Evolutionary conservation across 257 asterid species (phyloP), one percentile per base, ranked within the genome.

Genomic region (Solanum pinnatisectum): DNA sequence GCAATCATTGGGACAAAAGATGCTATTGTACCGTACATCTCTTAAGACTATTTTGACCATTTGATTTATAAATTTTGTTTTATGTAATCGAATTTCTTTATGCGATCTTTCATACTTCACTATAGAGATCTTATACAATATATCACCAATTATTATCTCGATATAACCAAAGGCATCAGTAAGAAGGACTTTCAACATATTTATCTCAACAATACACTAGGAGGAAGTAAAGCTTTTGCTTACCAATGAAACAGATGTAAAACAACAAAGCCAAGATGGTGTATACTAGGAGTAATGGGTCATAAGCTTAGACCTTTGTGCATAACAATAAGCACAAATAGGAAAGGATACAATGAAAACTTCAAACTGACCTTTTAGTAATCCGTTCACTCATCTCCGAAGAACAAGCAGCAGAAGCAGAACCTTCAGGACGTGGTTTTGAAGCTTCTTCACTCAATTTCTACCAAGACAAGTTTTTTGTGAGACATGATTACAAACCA

Each of bases 361-460:
- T 44, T 78, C 37, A 78, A 78, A 78, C 85, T 81, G 68, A 96
- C 99, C 98, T 90, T 22, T 89, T 44, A 16, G 92, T 78, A 33
- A 11, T 68, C 65, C 70, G 79, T 90, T 94, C 96, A 5, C 88
- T 91, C 72, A 90, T 92, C 82, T 91, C 92, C 86, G 92, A 93
- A 81, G 95, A 93, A 88, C 89, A 90, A 85, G 96, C 90, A 56
- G 94, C 90, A 49, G 93, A 79, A 68, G 93, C 90, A 65, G 92
- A 83, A 70, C 96, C 91, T 86, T 91, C 95, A 5, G 91, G 73
- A 84, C 94, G 92, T 46, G 83, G 90, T 84, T 88, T 87, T 67
- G 92, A 90, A 86, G 91, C 91, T 77, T 90, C 98, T 88, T 88
- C 93, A 76, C 94, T 91, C 44, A 96, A 93, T 95, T 96, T 97